A percentile compares a stretch with the other conserved stretches of the same genome.
Conservation (phyloP, 192 early-diverging fungal species). For the Coemansia sp. region DNA sequence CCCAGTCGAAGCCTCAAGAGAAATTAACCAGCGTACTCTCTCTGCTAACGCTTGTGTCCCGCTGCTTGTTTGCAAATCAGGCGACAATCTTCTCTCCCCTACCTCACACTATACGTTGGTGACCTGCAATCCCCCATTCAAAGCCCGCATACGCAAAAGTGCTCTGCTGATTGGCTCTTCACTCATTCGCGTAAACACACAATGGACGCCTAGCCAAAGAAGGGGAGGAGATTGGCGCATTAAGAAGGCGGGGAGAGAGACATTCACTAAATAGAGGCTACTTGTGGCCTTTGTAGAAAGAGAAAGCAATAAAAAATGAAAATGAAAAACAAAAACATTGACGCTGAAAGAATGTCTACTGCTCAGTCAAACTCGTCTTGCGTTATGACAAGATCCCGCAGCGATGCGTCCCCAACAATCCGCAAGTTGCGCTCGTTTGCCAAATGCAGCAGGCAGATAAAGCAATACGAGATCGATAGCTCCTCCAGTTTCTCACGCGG, state of each 20-base stretch:
- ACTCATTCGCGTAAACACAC: neutral
- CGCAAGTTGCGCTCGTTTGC: slow-evolving; percentile 88
- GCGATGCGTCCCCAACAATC: slow-evolving; percentile 55
- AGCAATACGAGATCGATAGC: slow-evolving; percentile 95
- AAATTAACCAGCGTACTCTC: neutral
- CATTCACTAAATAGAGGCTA: neutral
- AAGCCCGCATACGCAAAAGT: slow-evolving; percentile 8
- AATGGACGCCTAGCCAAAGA: slow-evolving; percentile 1
- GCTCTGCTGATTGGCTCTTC: slow-evolving; percentile 1
- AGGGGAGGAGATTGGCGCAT: neutral
- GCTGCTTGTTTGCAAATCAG: slow-evolving; percentile 14
- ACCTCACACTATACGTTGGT: neutral
- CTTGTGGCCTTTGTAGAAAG: neutral
- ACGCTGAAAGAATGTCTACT: neutral
- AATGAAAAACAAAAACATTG: neutral
- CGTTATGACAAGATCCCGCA: slow-evolving; percentile 53
- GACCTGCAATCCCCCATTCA: slow-evolving; percentile 7
- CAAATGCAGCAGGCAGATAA: slow-evolving; percentile 94
- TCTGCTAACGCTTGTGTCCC: neutral
- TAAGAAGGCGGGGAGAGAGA: neutral
- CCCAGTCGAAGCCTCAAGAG: neutral
- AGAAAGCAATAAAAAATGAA: slow-evolving; percentile 2
- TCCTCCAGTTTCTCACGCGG: slow-evolving; percentile 76
- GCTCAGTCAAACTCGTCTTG: slow-evolving; percentile 52
- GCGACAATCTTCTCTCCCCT: slow-evolving; percentile 13